A percentile compares a stretch with the other conserved stretches of the same genome.
Conservation (phyloP, 23 red algal genomes). For the Gracilaria caudata region DNA sequence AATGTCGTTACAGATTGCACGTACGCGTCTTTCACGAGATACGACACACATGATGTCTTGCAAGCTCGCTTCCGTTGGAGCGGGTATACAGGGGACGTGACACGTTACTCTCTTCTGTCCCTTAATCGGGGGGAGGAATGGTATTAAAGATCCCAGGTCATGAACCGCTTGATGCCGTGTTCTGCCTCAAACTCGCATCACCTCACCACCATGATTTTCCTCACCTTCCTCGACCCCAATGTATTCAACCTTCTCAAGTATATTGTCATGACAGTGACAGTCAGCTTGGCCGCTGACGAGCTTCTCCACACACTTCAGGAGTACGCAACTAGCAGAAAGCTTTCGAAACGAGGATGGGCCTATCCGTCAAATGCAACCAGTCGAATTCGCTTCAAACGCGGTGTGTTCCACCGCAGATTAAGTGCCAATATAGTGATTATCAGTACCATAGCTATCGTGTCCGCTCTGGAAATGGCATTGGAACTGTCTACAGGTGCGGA, state of each 20-base stretch:
- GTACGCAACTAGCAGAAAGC: background rate
- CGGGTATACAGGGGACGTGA: no score
- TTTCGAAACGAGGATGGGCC: background rate
- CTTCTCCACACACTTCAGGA: background rate
- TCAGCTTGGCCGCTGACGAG: background rate
- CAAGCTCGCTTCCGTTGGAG: no score
- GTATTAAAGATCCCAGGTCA: no score
- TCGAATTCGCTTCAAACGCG: background rate
- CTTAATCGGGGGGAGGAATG: no score
- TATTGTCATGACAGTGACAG: background rate
- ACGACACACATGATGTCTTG: no score
- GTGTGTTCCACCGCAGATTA: background rate
- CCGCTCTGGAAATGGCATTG: background rate
- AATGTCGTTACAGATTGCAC: no score
- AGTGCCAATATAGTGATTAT: background rate
- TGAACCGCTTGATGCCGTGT: no score
- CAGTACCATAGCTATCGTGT: background rate
- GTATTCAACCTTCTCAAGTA: constrained; percentile 11
- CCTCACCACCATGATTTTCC: background rate
- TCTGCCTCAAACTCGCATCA: no score
- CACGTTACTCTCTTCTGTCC: no score
- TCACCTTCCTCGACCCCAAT: background rate
- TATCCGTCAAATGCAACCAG: background rate
- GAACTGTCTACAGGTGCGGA: background rate
- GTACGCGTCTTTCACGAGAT: no score